phyloP scores from a whole-genome alignment of 768 basidiomycete genomes.

The Pleurotus citrinopileatus region DNA sequence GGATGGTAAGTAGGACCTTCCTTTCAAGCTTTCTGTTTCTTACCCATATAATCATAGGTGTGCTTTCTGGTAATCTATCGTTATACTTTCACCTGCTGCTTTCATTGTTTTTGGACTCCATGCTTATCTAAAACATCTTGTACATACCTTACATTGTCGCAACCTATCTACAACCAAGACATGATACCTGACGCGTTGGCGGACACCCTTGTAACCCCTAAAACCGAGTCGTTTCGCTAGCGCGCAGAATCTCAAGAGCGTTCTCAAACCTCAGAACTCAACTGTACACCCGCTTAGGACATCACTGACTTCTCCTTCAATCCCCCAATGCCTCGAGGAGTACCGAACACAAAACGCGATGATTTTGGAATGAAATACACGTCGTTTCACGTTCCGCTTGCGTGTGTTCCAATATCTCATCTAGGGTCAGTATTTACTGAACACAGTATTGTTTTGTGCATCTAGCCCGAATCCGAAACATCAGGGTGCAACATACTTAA shows the following conservation, averaged over 20 bases:
- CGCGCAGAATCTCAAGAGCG: no score
- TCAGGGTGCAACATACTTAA: slow-evolving; percentile 73
- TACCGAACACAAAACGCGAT: slow-evolving; percentile 78
- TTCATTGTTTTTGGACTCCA: slow-evolving; percentile 3
- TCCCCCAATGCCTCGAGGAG: slow-evolving; percentile 85
- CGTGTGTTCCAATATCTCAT: no score
- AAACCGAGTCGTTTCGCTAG: no score
- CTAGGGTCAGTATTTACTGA: neutral
- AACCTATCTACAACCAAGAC: no score
- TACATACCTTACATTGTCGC: neutral
- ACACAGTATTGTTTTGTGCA: neutral
- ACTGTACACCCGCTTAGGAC: no score
- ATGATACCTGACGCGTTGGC: no score
- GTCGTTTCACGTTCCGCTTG: slow-evolving; percentile 74
- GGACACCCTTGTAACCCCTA: no score
- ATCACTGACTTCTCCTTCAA: no score
- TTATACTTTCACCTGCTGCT: neutral
- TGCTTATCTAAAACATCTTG: slow-evolving; percentile 5
- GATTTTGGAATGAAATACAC: slow-evolving; percentile 83
- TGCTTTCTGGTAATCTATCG: slow-evolving; percentile 64
- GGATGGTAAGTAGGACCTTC: slow-evolving; percentile 64
- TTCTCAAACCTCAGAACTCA: no score
- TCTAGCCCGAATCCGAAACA: slow-evolving; percentile 78
- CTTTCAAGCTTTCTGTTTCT: neutral
- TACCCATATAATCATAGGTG: slow-evolving; percentile 39